Percentiles rank a stretch among this genome's conserved stretches.
Evolutionary conservation across 441 rosid species (phyloP).

Genomic region (Viola pubescens): DNA sequence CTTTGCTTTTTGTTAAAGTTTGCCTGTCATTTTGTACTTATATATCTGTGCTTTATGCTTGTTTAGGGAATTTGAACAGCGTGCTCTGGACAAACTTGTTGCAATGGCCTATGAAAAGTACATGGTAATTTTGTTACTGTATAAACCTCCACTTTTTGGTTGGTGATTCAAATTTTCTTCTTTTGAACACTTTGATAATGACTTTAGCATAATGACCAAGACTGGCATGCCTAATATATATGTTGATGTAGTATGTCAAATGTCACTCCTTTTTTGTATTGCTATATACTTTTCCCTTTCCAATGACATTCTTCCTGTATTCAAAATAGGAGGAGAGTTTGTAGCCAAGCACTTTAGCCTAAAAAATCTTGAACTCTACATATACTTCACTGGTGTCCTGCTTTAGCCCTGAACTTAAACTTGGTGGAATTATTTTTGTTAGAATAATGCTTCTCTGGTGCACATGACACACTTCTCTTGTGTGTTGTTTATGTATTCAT

Average conservation of each 20-base stretch:
- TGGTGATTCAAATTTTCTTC: not conserved
- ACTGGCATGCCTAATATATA: slow-evolving; percentile 1
- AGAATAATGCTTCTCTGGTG: no score
- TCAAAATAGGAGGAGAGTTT: no score
- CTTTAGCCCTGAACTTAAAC: no score
- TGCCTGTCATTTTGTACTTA: slow-evolving; percentile 11
- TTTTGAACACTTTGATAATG: no score
- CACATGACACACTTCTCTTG: not conserved
- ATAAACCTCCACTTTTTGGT: not conserved
- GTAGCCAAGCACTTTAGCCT: no score
- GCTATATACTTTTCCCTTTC: no score
- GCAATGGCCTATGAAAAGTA: slow-evolving; percentile 76
- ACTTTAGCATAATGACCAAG: no score
- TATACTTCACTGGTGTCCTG: no score
- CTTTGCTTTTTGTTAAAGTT: not conserved
- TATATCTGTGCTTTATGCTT: slow-evolving; percentile 11
- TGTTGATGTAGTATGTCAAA: not conserved
- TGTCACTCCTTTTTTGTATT: no score
- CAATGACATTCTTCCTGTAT: no score
- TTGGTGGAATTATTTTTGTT: no score
- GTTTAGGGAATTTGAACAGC: slow-evolving; percentile 66
- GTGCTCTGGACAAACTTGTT: slow-evolving; percentile 72
- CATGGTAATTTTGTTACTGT: slow-evolving; percentile 46
- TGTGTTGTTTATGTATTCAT: not conserved
- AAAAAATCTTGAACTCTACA: no score